Evolutionary conservation across 2,329 filamentous ascomycete genomes (phyloP).

Genomic region (Epichloe amarillans): DNA sequence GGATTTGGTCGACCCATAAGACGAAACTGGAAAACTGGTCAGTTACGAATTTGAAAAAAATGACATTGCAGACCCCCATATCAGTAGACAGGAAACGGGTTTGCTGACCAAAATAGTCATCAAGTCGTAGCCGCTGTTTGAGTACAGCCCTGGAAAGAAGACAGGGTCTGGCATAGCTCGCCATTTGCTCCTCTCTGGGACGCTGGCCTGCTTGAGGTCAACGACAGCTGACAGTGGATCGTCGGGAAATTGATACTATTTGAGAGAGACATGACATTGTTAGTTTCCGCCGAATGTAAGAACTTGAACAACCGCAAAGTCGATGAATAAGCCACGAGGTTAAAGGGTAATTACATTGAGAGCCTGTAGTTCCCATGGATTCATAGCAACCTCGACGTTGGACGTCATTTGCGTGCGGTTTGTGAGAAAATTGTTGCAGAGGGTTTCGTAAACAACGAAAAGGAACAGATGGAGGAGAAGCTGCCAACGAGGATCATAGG

Average conservation of each 20-base stretch:
- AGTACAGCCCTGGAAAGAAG: constrained; percentile 44
- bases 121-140: constrained; percentile 40
- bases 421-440: not conserved
- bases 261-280: not conserved
- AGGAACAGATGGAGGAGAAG: too few species aligned
- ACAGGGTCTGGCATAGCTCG: constrained; percentile 27
- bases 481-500: too few species aligned
- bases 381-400: constrained; percentile 12
- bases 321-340: not conserved
- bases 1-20: constrained; percentile 60
- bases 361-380: constrained; percentile 23
- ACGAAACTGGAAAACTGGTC: constrained; percentile 28
- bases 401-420: not conserved
- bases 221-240: not conserved
- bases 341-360: constrained; percentile 16
- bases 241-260: constrained; percentile 11
- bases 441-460: too few species aligned
- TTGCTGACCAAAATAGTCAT: constrained; percentile 39
- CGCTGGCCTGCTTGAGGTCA: not conserved
- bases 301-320: not conserved
- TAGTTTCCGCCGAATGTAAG: not conserved
- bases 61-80: not conserved
- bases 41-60: not conserved
- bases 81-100: not conserved
- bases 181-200: constrained; percentile 10